Conservation (phyloP, 768 basidiomycete species). For the Collybia sp. region DNA sequence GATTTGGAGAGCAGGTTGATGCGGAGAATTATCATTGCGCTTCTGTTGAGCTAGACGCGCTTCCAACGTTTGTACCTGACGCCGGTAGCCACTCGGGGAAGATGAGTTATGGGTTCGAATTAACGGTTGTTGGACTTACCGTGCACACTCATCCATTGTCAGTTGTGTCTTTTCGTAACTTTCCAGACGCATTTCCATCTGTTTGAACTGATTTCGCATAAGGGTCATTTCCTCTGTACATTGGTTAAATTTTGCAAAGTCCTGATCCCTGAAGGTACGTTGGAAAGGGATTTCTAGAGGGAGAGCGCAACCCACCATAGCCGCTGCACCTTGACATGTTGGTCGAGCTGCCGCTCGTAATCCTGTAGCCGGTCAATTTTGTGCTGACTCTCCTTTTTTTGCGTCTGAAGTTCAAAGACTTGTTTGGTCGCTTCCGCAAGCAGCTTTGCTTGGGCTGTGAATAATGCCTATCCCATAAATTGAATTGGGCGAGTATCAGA, state of each 20-base stretch:
- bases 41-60: conserved; percentile 45
- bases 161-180: conserved; percentile 49
- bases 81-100: conserved; percentile 44
- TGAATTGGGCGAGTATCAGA: background rate
- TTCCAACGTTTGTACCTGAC: conserved; percentile 60
- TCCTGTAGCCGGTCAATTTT: conserved; percentile 79
- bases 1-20: conserved; percentile 34
- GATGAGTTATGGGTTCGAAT: background rate
- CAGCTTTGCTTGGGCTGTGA: conserved; percentile 63
- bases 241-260: conserved; percentile 67
- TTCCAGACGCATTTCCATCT: conserved; percentile 62
- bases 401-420: conserved; percentile 70
- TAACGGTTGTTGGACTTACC: conserved; percentile 33
- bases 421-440: conserved; percentile 65
- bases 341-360: conserved; percentile 85
- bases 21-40: conserved; percentile 29
- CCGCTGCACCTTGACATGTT: conserved; percentile 69
- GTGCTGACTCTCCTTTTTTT: conserved; percentile 72
- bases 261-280: conserved; percentile 52
- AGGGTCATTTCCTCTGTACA: conserved; percentile 52
- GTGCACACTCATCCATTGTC: conserved; percentile 52
- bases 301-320: conserved; percentile 55
- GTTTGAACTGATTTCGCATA: conserved; percentile 54
- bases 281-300: background rate
- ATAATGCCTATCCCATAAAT: conserved; percentile 45